Percentiles rank a stretch among this genome's conserved stretches.
phyloP scores from a whole-genome alignment of 257 asterid genomes.

The Plantago major region DNA sequence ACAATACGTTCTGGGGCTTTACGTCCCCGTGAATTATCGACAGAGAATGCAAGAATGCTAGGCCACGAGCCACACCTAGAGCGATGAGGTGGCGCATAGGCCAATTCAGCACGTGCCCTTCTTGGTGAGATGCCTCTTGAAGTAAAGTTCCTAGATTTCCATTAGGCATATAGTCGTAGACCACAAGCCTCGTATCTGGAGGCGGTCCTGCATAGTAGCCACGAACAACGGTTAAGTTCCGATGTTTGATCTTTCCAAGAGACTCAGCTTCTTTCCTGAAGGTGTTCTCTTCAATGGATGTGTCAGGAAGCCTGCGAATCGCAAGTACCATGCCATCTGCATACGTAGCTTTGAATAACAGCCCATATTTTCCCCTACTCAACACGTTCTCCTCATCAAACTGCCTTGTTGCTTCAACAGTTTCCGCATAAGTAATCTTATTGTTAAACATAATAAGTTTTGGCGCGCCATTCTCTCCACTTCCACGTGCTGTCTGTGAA shows the following conservation, averaged over 20 bases:
- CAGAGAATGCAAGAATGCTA: slow-evolving; percentile 58
- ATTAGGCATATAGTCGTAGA: slow-evolving; percentile 85
- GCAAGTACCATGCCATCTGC: slow-evolving; percentile 93
- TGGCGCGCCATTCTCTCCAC: slow-evolving; percentile 71
- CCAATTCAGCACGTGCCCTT: slow-evolving; percentile 87
- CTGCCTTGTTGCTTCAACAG: slow-evolving; percentile 79
- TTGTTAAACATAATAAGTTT: slow-evolving; percentile 76
- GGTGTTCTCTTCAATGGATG: slow-evolving; percentile 50
- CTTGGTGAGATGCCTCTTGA: slow-evolving; percentile 85
- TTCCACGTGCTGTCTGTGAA: slow-evolving; percentile 56
- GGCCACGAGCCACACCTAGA: slow-evolving; percentile 76
- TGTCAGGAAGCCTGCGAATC: slow-evolving; percentile 61
- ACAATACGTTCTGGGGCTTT: slow-evolving; percentile 74
- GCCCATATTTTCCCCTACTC: slow-evolving; percentile 65
- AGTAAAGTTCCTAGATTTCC: slow-evolving; percentile 73
- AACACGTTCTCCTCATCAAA: slow-evolving; percentile 87
- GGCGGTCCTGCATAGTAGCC: slow-evolving; percentile 88
- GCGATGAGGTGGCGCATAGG: slow-evolving; percentile 92
- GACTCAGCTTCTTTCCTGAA: slow-evolving; percentile 77
- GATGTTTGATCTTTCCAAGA: slow-evolving; percentile 67
- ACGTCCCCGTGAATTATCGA: slow-evolving; percentile 57
- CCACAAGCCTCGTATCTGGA: slow-evolving; percentile 58
- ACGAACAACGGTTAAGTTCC: slow-evolving; percentile 75
- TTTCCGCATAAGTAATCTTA: slow-evolving; percentile 71
- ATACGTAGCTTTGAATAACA: slow-evolving; percentile 63